Evolutionary conservation across 2,329 filamentous ascomycete species (phyloP).

Genomic region (Zymoseptoria crescenta): DNA sequence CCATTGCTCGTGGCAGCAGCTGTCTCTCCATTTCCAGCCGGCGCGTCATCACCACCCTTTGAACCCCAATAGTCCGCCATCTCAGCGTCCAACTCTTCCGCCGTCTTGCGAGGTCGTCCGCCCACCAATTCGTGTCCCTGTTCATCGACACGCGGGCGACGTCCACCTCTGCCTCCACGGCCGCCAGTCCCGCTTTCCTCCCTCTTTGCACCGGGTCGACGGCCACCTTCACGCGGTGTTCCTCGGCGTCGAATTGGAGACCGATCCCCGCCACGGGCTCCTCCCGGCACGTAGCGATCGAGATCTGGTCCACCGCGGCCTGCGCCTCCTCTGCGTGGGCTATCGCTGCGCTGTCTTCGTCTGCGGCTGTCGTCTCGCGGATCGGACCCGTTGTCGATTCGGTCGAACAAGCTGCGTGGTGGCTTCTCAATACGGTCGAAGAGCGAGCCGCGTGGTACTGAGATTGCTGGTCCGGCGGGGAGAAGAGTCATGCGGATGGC

Average conservation of each 20-base stretch:
- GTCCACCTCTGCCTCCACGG: conserved; percentile 34
- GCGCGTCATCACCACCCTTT: conserved; percentile 31
- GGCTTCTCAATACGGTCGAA: conserved; percentile 46
- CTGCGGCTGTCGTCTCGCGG: conserved; percentile 6
- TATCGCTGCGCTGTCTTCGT: conserved; percentile 32
- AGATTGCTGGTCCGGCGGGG: conserved; percentile 42
- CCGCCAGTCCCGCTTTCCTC: conserved; percentile 35
- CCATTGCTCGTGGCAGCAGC: conserved; percentile 13
- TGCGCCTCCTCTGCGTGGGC: conserved; percentile 41
- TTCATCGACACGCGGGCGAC: conserved; percentile 32
- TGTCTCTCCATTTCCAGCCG: conserved; percentile 24
- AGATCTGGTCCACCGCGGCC: conserved; percentile 56
- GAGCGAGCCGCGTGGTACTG: conserved; percentile 30
- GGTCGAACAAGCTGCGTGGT: conserved; percentile 57
- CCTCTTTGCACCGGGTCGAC: conserved; percentile 39
- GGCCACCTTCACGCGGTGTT: conserved; percentile 40
- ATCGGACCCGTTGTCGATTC: conserved; percentile 33
- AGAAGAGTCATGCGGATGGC: conserved; percentile 69
- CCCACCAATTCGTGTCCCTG: conserved; percentile 37
- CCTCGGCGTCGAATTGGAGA: conserved; percentile 46
- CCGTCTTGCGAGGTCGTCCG: conserved; percentile 67
- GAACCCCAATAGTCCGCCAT: conserved; percentile 84
- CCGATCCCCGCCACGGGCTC: conserved; percentile 41
- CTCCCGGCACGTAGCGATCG: conserved; percentile 69
- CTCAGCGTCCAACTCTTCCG: conserved; percentile 88